Conservation (phyloP, 2,329 filamentous ascomycete species). For the Macrophomina phaseolina region DNA sequence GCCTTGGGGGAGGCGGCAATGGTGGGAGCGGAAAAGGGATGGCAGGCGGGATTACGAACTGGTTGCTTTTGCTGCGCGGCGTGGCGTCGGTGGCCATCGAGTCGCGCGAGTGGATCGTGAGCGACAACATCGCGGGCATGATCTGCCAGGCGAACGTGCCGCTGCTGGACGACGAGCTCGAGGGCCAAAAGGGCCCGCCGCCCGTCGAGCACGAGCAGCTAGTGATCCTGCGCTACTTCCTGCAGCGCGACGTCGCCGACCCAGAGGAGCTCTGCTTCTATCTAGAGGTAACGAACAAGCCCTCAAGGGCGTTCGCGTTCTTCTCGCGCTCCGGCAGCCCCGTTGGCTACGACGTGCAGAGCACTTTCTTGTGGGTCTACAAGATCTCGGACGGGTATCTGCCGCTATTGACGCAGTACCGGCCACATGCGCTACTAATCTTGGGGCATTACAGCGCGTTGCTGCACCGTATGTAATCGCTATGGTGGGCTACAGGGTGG, state of each 20-base stretch:
- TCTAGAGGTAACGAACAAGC: constrained; percentile 10
- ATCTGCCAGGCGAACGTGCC: constrained; percentile 2
- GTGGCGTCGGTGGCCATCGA: background rate
- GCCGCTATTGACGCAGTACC: background rate
- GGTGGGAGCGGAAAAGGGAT: too few relatives aligned
- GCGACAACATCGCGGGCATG: constrained; percentile 19
- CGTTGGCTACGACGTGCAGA: background rate
- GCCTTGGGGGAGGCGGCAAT: background rate
- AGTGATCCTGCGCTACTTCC: constrained; percentile 25
- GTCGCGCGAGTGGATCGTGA: constrained; percentile 13
- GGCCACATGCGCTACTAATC: constrained; percentile 9
- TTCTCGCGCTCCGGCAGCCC: background rate
- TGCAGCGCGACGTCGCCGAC: constrained; percentile 10
- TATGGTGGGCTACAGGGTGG: constrained; percentile 25
- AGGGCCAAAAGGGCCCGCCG: constrained; percentile 28
- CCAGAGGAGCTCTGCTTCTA: background rate
- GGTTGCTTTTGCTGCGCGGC: constrained; percentile 18
- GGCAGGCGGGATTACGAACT: background rate
- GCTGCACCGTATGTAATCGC: constrained; percentile 7
- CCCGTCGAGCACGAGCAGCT: constrained; percentile 40
- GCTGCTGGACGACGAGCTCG: constrained; percentile 1
- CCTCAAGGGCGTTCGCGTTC: background rate
- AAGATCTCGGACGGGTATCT: constrained; percentile 12
- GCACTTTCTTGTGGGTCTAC: constrained; percentile 11
- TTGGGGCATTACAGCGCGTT: constrained; percentile 14